A percentile compares a stretch with the other conserved stretches of the same genome.
Conservation (phyloP, 129 eudicot species). For the Flaveria linearis region DNA sequence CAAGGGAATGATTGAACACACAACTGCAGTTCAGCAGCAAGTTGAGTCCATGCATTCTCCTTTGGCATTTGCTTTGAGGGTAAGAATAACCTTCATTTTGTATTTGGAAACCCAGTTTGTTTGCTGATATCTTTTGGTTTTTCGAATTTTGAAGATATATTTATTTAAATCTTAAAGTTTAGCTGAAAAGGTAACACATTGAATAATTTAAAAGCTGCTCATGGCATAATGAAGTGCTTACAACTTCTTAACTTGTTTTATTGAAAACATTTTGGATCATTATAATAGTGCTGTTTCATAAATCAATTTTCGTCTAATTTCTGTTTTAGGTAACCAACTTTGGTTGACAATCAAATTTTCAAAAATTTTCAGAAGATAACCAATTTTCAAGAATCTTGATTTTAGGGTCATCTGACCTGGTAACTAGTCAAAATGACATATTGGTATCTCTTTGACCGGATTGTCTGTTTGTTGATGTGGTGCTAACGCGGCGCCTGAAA, state of each 20-base stretch:
- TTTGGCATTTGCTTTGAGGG: constrained; percentile 77
- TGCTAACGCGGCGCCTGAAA: neutral
- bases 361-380: neutral
- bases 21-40: constrained; percentile 59
- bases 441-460: neutral
- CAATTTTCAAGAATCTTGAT: neutral
- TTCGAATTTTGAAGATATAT: neutral
- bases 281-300: neutral
- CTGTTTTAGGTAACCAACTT: neutral
- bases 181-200: neutral
- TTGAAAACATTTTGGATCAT: neutral
- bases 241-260: neutral
- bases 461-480: neutral
- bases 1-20: constrained; percentile 84
- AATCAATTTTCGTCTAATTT: neutral
- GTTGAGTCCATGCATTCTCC: constrained; percentile 74
- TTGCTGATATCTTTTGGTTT: neutral
- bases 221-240: neutral
- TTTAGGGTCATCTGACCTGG: neutral
- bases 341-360: neutral
- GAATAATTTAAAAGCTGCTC: neutral
- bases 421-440: neutral
- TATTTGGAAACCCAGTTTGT: neutral
- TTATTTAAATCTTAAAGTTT: neutral
- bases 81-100: constrained; percentile 19